Conservation (phyloP, 768 basidiomycete species). For the Kwoniella europaea region DNA sequence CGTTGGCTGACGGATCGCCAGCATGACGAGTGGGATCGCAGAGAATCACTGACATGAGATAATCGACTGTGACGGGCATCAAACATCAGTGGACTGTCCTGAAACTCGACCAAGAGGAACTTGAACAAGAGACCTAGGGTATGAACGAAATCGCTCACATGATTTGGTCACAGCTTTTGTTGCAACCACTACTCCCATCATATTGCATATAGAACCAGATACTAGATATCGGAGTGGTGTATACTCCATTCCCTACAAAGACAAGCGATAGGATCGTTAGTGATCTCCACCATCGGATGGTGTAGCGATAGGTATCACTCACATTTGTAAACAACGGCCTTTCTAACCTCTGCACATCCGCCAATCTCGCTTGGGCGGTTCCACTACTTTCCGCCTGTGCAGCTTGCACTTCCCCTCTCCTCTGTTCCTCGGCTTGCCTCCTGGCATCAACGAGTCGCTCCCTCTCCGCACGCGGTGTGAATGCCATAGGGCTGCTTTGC, state of each 20-base stretch:
- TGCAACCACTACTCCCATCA: conserved; percentile 14
- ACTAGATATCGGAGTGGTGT: neutral
- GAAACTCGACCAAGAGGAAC: neutral
- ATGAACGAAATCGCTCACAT: neutral
- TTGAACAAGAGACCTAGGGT: neutral
- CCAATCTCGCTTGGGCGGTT: conserved; percentile 9
- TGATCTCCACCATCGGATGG: too few relatives aligned
- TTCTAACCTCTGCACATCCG: neutral
- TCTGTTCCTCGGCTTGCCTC: neutral
- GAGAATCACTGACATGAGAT: conserved; percentile 30
- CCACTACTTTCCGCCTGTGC: conserved; percentile 20
- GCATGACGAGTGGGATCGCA: conserved; percentile 36
- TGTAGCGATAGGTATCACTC: neutral
- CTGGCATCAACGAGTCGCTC: neutral
- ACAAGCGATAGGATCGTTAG: too few relatives aligned
- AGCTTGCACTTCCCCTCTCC: conserved; percentile 1
- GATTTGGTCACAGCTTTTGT: neutral
- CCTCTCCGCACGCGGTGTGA: neutral
- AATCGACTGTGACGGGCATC: conserved; percentile 24
- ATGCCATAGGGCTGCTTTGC: conserved; percentile 3
- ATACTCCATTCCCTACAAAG: conserved; percentile 2
- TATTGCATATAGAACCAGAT: neutral
- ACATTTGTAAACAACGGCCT: conserved; percentile 1
- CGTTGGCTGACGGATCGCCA: conserved; percentile 4
- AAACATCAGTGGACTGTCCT: neutral